Percentiles rank a stretch among this genome's conserved stretches.
Evolutionary conservation across 1,139 yeast genomes (phyloP).

Genomic region (Nakaseomyces uthaithaninus): DNA sequence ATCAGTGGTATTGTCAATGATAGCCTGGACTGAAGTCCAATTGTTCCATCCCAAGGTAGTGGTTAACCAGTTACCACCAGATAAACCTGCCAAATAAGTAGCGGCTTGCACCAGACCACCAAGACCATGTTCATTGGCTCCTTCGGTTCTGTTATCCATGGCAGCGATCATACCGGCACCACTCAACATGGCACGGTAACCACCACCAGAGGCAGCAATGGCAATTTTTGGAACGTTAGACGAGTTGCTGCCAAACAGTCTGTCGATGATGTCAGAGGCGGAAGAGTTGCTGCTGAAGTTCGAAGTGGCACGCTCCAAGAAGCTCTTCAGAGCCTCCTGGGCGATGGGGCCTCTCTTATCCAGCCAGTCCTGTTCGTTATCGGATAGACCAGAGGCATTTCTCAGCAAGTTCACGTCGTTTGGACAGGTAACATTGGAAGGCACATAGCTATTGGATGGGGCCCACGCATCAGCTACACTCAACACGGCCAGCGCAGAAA

Average conservation of each 20-base stretch:
- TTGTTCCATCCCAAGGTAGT: slow-evolving; percentile 76
- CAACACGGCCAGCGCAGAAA: slow-evolving; percentile 1
- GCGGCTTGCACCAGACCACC: slow-evolving; percentile 72
- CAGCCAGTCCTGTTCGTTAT: slow-evolving; percentile 33
- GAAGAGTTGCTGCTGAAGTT: slow-evolving; percentile 36
- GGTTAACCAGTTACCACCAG: slow-evolving; percentile 36
- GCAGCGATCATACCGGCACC: slow-evolving; percentile 84
- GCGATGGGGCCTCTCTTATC: slow-evolving; percentile 45
- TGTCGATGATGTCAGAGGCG: slow-evolving; percentile 23
- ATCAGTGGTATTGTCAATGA: slow-evolving; percentile 37
- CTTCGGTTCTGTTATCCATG: slow-evolving; percentile 60
- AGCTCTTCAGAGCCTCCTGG: slow-evolving; percentile 45
- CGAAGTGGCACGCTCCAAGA: slow-evolving; percentile 50
- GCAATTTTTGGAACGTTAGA: slow-evolving; percentile 39
- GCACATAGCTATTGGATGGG: slow-evolving; percentile 57
- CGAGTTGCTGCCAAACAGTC: slow-evolving; percentile 21
- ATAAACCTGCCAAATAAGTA: slow-evolving; percentile 66
- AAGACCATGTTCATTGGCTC: slow-evolving; percentile 51
- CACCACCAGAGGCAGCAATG: slow-evolving; percentile 82
- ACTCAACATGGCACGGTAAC: slow-evolving; percentile 78
- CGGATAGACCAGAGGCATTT: slow-evolving; percentile 32
- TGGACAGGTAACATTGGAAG: slow-evolving; percentile 55
- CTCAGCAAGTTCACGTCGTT: slow-evolving; percentile 32
- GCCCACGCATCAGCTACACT: slow-evolving; percentile 39
- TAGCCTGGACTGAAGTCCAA: slow-evolving; percentile 63